Evolutionary conservation across 495 filamentous ascomycete genomes (phyloP).

Genomic region (Aspergillus affinis): DNA sequence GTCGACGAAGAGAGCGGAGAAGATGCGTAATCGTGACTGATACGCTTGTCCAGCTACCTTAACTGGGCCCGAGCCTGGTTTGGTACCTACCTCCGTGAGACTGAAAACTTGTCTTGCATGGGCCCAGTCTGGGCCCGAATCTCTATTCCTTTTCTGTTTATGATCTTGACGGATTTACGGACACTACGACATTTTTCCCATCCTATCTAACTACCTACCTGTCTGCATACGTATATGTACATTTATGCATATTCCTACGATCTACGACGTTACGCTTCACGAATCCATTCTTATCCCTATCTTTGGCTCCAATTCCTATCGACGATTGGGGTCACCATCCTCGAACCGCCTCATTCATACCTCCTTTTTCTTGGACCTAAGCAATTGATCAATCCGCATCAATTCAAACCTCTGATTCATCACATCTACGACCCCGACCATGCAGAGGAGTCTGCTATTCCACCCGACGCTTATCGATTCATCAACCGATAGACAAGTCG

Average conservation of each 20-base stretch:
- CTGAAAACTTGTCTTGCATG: not conserved
- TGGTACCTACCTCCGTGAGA: not conserved
- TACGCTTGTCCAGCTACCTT: not conserved
- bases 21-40: constrained; percentile 20
- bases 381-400: no score
- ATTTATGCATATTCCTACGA: not conserved
- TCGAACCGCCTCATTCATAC: no score
- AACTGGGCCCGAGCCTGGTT: not conserved
- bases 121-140: not conserved
- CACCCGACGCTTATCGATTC: no score
- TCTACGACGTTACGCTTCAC: not conserved
- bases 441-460: no score
- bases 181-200: not conserved
- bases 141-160: not conserved
- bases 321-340: no score
- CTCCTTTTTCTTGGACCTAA: no score
- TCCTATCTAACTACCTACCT: not conserved
- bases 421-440: no score
- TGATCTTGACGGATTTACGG: not conserved
- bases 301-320: not conserved
- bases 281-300: not conserved
- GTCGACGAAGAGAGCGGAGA: constrained; percentile 45
- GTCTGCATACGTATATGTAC: constrained; percentile 1
- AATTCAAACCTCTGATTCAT: no score
- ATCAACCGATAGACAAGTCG: no score